Evolutionary conservation across 1,284 basidiomycete genomes (phyloP), one percentile per base, ranked within the genome.

Genomic region (Irpex sp.): DNA sequence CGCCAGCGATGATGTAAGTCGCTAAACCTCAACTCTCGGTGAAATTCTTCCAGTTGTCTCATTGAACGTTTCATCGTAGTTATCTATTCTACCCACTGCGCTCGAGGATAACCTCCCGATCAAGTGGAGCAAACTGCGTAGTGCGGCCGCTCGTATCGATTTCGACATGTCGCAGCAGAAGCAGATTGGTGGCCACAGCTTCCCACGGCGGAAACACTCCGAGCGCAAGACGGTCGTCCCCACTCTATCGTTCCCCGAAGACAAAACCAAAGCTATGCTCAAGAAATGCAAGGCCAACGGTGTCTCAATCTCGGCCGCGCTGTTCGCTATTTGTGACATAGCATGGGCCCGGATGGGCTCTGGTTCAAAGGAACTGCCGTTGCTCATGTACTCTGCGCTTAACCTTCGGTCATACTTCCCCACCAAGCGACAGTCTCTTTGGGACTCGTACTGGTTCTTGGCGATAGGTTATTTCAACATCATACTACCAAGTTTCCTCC

Each of bases 401-500:
- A 93, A 93, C 74, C 75, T 92, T 54, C 83, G 91, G 5, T 85
- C 88, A 1, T 83, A 85, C 71, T 76, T 90, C 62, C 68, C 75
- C 54, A 72, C 70, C 72, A 74, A 78, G 66, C 78, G 77, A 64
- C 75, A 76, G 7, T 71, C 69, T 40, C 77, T 78, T 68, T 77
- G 82, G 69, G 79, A 84, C 63, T 90, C 88, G 11, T 91, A 89
- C 77, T 91, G 88, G 85, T 90, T 86, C 77, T 80, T 93, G 52
- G 86, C 89, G 4, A 85, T 93, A 64, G 87, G 88, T 3, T 93
- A 91, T 74, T 92, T 92, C 79, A 92, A 92, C 74, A 81, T 93
- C 68, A 77, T 92, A 57, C 83, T 93, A 3, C 90, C 91, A 3
- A 78, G 81, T 31, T 89, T 92, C 75, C 69, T 91, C 17, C 87